Evolutionary conservation across 169 alveolate species (phyloP), one percentile per base, ranked within the genome.

Genomic region (Plasmodium cynomolgi): DNA sequence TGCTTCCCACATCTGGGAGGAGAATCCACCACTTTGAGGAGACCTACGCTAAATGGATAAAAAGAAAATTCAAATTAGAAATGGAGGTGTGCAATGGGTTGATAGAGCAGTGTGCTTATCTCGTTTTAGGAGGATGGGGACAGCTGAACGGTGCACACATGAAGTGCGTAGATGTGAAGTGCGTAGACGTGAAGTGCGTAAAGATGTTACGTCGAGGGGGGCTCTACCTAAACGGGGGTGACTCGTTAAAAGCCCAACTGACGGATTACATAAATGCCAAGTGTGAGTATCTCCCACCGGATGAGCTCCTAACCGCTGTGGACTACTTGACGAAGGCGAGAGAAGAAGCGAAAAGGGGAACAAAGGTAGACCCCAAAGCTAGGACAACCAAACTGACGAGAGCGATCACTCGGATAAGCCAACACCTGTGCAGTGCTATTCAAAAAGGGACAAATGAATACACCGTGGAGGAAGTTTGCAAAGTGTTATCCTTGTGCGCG

Each of bases 261-360:
- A 11, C 73, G 44, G 34, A 83, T n/a, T 33, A 39, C 3, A 2
- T 81, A 23, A 81, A 81, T 26, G 15, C 37, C 23, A 58, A 81
- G 6, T 39, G 62, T 39, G 37, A 47, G 17, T 33, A 7, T 29
- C 29, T 81, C 58, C 33, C 74, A 23, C 62, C 72, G 0, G 86
- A 81, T 81, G 86, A 81, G 17, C 72, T 81, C n/a, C 20, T 81
- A 81, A n/a, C 20, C 37, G 58, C 62, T 9, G 34, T 81, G 62
- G 34, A 33, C 54, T 81, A 81, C 62, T 17, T 81, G 6, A 81
- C 39, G 5, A 47, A 81, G 4, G 62, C 58, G 74, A 20, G 58
- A 26, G 20, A 5, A 3, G n/a, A 62, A 26, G 37, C 13, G 3
- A 62, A 62, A 62, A 20, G 75, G 34, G 34, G n/a, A 7, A 62